A percentile compares a stretch with the other conserved stretches of the same genome.
Evolutionary conservation across 1,284 basidiomycete genomes (phyloP).

Genomic region (Afroboletus lepidellus): DNA sequence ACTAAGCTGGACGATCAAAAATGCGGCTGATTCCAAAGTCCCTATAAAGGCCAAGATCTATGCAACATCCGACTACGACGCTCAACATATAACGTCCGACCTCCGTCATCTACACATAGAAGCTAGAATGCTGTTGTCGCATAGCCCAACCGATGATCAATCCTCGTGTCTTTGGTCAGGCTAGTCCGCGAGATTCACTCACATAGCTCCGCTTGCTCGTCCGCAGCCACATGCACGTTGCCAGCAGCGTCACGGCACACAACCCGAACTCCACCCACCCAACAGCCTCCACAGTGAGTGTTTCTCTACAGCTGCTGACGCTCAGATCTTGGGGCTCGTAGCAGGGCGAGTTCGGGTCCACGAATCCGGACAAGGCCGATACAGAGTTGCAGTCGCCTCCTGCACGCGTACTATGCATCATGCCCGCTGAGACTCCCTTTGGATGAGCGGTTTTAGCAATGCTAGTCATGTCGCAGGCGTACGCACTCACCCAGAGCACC

Average conservation of each 20-base stretch:
- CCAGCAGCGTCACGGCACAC: constrained; percentile 55
- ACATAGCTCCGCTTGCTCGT: constrained; percentile 44
- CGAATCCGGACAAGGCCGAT: constrained; percentile 51
- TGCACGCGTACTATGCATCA: constrained; percentile 59
- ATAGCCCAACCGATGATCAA: constrained; percentile 22
- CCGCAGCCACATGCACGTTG: constrained; percentile 62
- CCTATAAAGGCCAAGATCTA: no score
- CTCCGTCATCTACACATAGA: constrained; percentile 28
- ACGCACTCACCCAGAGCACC: constrained; percentile 55
- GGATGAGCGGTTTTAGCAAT: constrained; percentile 2
- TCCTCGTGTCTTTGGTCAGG: constrained; percentile 19
- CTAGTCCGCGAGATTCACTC: constrained; percentile 44
- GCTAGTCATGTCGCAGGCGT: neutral
- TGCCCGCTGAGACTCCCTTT: constrained; percentile 63
- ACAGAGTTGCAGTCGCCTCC: constrained; percentile 57
- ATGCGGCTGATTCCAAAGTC: no score
- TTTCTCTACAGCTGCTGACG: constrained; percentile 58
- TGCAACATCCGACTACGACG: neutral
- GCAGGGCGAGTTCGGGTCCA: constrained; percentile 20
- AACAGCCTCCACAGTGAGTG: constrained; percentile 66
- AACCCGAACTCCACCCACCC: constrained; percentile 75
- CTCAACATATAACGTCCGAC: neutral
- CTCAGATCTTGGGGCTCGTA: constrained; percentile 23
- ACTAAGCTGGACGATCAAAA: constrained; percentile 13
- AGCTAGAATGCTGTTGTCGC: constrained; percentile 33